phyloP scores from a whole-genome alignment of 2,329 filamentous ascomycete species.

The Nigrograna mackinnonii region DNA sequence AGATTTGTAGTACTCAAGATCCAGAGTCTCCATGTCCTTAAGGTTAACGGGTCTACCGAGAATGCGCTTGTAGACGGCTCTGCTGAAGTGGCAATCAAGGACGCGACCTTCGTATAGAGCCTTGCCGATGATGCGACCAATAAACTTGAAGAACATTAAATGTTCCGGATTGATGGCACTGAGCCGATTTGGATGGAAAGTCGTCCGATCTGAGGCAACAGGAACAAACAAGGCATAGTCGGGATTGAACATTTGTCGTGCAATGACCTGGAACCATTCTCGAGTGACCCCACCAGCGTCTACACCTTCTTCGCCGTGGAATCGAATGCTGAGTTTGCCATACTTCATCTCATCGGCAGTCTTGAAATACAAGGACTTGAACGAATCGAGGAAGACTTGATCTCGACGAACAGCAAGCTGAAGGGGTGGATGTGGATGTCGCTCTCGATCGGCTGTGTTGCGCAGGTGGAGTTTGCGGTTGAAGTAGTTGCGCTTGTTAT shows the following conservation, averaged over 20 bases:
- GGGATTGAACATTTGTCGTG: conserved; percentile 97
- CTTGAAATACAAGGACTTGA: conserved; percentile 98
- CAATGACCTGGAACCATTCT: conserved; percentile 98
- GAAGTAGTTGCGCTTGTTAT: conserved; percentile 99
- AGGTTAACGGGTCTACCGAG: conserved; percentile 93
- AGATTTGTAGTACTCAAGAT: conserved; percentile 98
- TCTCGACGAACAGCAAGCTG: conserved; percentile 90
- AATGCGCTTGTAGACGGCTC: conserved; percentile 97
- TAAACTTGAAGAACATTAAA: conserved; percentile 98
- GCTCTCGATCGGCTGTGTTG: conserved; percentile 64
- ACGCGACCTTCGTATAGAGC: conserved; percentile 94
- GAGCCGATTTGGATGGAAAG: conserved; percentile 96
- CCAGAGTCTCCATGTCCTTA: conserved; percentile 99
- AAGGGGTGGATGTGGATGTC: conserved; percentile 74
- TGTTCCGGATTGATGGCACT: conserved; percentile 96
- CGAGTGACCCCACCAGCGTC: conserved; percentile 96
- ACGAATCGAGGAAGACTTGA: conserved; percentile 97
- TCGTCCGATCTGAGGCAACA: conserved; percentile 95
- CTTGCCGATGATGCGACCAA: conserved; percentile 97
- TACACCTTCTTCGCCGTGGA: conserved; percentile 96
- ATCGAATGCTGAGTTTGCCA: conserved; percentile 95
- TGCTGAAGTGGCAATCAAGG: conserved; percentile 97
- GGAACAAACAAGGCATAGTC: conserved; percentile 97
- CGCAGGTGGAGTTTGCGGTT: conserved; percentile 86
- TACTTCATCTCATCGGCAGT: conserved; percentile 97